Evolutionary conservation across 768 basidiomycete species (phyloP).

Genomic region (Tylopilus rubrobrunneus): DNA sequence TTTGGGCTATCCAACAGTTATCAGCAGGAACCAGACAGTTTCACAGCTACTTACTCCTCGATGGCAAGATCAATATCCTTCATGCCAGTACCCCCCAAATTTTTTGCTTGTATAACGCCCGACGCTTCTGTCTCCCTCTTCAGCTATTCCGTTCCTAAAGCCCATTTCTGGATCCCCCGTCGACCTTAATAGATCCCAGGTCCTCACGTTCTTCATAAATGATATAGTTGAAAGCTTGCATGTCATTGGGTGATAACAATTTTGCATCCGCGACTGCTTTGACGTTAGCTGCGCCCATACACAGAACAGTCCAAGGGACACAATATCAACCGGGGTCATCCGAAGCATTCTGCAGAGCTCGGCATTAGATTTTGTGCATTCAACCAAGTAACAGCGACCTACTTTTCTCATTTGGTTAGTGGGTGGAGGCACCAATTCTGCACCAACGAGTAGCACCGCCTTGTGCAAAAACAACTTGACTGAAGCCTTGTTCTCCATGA

Average conservation of each 20-base stretch:
- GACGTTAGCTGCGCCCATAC: slow-evolving; percentile 73
- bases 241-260: slow-evolving; percentile 22
- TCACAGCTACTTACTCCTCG: too few species aligned
- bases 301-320: slow-evolving; percentile 64
- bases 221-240: slow-evolving; percentile 51
- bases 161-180: not conserved
- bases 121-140: too few species aligned
- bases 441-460: slow-evolving; percentile 58
- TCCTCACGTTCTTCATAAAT: slow-evolving; percentile 47
- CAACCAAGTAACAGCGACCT: not conserved
- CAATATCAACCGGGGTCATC: slow-evolving; percentile 38
- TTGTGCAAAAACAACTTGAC: slow-evolving; percentile 53
- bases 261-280: slow-evolving; percentile 56
- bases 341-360: not conserved
- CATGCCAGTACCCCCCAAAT: too few species aligned
- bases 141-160: too few species aligned
- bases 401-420: slow-evolving; percentile 24
- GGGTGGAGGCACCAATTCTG: slow-evolving; percentile 48
- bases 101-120: too few species aligned
- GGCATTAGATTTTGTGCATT: not conserved
- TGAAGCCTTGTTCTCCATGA: slow-evolving; percentile 55
- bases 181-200: slow-evolving; percentile 27
- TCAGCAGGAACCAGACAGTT: too few species aligned
- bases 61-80: too few species aligned
- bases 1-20: too few species aligned